Percentiles rank a stretch among this genome's conserved stretches.
Evolutionary conservation across 306 rosid genomes (phyloP).

Genomic region (Canavalia gladiata): DNA sequence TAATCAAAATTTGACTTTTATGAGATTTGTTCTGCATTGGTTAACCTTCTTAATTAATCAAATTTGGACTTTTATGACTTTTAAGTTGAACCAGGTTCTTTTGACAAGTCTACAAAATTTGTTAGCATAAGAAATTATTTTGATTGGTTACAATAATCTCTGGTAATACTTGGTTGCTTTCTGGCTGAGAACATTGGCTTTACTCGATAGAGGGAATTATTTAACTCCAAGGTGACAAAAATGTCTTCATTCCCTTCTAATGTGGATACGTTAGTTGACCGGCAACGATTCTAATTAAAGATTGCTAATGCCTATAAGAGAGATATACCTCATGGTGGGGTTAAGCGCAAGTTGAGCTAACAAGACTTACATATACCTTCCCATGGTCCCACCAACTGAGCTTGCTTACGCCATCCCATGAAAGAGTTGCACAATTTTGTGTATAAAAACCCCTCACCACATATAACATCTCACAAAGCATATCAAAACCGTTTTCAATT

Average conservation of each 20-base stretch:
- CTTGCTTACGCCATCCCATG: not conserved
- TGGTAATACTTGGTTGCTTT: too few relatives aligned
- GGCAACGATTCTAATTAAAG: not conserved
- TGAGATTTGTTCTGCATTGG: not conserved
- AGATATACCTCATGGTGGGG: not conserved
- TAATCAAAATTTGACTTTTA: slow-evolving; percentile 2
- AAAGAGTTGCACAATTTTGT: too few relatives aligned
- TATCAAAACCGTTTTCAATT: not conserved
- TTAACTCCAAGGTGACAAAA: not conserved
- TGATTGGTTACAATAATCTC: not conserved
- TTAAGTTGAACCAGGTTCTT: not conserved
- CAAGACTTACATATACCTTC: not conserved
- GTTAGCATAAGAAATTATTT: not conserved
- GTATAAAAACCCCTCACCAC: slow-evolving; percentile 40
- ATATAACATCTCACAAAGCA: not conserved
- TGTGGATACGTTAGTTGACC: slow-evolving; percentile 14
- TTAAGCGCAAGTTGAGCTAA: slow-evolving; percentile 38
- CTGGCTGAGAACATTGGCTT: not conserved
- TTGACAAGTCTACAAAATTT: not conserved
- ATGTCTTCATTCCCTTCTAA: not conserved
- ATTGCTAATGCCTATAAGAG: not conserved
- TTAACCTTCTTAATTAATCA: not conserved
- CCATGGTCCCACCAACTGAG: not conserved
- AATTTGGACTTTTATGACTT: not conserved
- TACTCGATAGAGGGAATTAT: not conserved